Evolutionary conservation across 768 basidiomycete genomes (phyloP).

Genomic region (Tylopilus subfusipes): DNA sequence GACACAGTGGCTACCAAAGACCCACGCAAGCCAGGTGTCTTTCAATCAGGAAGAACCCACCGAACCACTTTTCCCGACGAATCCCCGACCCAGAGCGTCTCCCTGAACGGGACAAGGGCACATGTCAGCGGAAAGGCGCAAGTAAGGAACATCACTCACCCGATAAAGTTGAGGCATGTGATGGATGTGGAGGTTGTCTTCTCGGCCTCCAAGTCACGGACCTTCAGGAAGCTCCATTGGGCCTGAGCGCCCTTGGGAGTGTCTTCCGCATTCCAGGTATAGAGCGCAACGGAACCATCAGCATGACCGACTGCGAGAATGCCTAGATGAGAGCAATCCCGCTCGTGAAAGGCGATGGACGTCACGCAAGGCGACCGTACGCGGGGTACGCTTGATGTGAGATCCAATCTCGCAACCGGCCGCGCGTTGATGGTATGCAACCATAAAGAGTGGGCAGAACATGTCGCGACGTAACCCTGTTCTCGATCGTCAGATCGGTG

Average conservation of each 20-base stretch:
- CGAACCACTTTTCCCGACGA: conserved; percentile 23
- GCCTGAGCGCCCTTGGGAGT: conserved; percentile 65
- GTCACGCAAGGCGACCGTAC: conserved; percentile 53
- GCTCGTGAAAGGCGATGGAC: conserved; percentile 81
- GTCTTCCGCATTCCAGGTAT: conserved; percentile 80
- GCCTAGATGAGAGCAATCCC: conserved; percentile 77
- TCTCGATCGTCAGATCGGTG: conserved; percentile 1
- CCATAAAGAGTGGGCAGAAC: conserved; percentile 65
- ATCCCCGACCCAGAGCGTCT: conserved; percentile 27
- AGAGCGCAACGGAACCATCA: conserved; percentile 73
- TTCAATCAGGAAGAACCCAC: conserved; percentile 23
- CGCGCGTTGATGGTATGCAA: conserved; percentile 86
- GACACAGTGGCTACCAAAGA: not conserved
- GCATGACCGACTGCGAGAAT: conserved; percentile 77
- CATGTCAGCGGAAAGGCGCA: not conserved
- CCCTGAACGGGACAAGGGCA: conserved; percentile 4
- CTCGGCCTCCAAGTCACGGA: conserved; percentile 64
- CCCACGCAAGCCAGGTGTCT: not conserved
- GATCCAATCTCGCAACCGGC: conserved; percentile 67
- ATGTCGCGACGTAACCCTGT: conserved; percentile 86
- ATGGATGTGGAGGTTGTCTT: conserved; percentile 42
- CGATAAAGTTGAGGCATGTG: conserved; percentile 78
- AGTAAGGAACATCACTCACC: conserved; percentile 42
- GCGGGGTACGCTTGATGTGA: conserved; percentile 44
- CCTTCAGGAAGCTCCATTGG: conserved; percentile 68